These are phyloP conservation scores for Herpetomonas samuelpessoai DNA, from an alignment of 208 protist genomes.

Conservation along the genomic window DNA sequence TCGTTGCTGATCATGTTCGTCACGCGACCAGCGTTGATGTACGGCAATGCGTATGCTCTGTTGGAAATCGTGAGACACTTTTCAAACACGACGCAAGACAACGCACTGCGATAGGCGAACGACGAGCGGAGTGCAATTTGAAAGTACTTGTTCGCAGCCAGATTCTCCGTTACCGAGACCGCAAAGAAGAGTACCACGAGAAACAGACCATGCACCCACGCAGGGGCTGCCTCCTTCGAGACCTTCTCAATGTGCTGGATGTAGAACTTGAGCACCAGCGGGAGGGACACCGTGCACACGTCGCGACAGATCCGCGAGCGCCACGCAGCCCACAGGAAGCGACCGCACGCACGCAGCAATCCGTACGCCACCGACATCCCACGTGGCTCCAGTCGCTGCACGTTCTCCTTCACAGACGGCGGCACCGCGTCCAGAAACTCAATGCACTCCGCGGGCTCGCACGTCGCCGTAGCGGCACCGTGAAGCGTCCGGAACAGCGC, in stretches of 20 bases:
- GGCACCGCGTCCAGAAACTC: slow-evolving; percentile 20
- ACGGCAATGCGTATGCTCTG: slow-evolving; percentile 49
- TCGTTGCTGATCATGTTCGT: slow-evolving; percentile 89
- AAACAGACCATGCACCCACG: too few species aligned
- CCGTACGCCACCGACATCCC: slow-evolving; percentile 32
- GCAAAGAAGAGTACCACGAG: too few species aligned
- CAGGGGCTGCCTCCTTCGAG: too few species aligned
- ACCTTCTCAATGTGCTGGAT: slow-evolving; percentile 31
- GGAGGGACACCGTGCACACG: slow-evolving; percentile 36
- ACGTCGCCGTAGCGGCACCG: slow-evolving; percentile 25
- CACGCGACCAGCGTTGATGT: slow-evolving; percentile 80
- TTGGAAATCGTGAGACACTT: slow-evolving; percentile 71
- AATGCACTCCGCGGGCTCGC: slow-evolving; percentile 39
- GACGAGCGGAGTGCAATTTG: slow-evolving; percentile 33
- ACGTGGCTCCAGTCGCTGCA: slow-evolving; percentile 1
- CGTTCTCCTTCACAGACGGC: background rate
- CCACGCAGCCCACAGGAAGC: slow-evolving; percentile 20
- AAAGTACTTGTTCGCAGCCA: slow-evolving; percentile 47
- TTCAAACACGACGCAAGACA: slow-evolving; percentile 56
- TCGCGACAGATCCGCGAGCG: slow-evolving; percentile 42
- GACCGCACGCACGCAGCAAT: slow-evolving; percentile 29
- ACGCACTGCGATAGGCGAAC: slow-evolving; percentile 9
- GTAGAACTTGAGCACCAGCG: slow-evolving; percentile 62
- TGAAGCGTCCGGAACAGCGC: slow-evolving; percentile 37
- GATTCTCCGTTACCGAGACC: too few species aligned